Base-by-base conservation (phyloP, 306 rosid species). In the Medicago ruthenica region DNA sequence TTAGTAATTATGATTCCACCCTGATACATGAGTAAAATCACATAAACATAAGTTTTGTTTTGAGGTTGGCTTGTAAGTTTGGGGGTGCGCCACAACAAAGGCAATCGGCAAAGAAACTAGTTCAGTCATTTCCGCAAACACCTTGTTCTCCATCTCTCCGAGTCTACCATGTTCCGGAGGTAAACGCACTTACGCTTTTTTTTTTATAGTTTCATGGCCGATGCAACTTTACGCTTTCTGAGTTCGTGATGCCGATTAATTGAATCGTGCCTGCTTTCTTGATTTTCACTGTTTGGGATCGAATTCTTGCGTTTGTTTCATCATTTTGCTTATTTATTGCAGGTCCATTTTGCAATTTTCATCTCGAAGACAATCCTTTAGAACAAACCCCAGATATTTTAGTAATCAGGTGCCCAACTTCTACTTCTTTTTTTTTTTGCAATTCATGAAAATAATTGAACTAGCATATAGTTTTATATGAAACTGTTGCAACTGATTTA, bases 321-420 rank as follows among this genome's bases (percentile, higher is more conserved):
- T 27, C 4, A 27, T 70, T 18, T 8, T 76, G 34, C 53, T 44
- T 24, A 9, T 40, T 45, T 45, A 62, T 75, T 82, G 81, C 85
- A 93, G 99, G 86, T 90, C 96, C 48, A 64, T 95, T 80, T 63
- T 90, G 81, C 75, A 85, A 87, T 62, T 90, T 65, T 88, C 96
- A 20, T 87, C 87, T 39, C 92, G 88, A 27, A 27, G 31, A 50
- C 82, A 83, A 21, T 81, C 84, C 15, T 18, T 78, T 79, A 73
- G 87, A 76, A 84, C 79, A 60, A 88, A 79, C 81, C 92, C 96
- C 37, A 84, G 84, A 82, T 83, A 73, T 77, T 79, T 80, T 83
- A n/a, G 79, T 21, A 62, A 67, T 61, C 97, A 76, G 97, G 97
- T 84, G 76, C 76, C 78, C 74, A 0, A 14, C 41, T 15, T 73